Evolutionary conservation across 371 early-diverging fungal species (phyloP), one percentile per base, ranked within the genome.

Genomic region (Mucor velutinosus): DNA sequence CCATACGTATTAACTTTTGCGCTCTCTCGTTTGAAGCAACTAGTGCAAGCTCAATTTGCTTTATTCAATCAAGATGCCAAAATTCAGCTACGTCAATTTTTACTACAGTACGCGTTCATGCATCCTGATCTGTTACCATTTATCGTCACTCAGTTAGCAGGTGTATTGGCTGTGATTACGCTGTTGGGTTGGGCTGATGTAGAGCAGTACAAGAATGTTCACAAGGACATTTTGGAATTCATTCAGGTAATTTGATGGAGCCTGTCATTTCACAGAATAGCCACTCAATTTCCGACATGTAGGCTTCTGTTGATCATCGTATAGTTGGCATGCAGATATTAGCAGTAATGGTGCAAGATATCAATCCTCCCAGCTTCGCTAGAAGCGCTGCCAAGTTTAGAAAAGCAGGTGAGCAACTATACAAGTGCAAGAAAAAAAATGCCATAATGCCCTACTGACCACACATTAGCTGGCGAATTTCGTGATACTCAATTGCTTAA

Each of bases 181-280:
- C 90, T 92, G 67, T 74, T 94, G 15, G 93, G 94, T 7, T 95
- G 96, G 95, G 82, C 88, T 43, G 94, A 93, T 41, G 72, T 87
- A 23, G 84, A 86, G 15, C 90, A 90, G 37, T 94, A 93, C 69
- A 85, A 84, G 41, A 79, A 84, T 29, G 81, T 90, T 0, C 70
- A 91, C 25, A 85, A 85, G 60, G 89, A 90, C 47, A 77, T 93
- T 30, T 69, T 83, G 14, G 87, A 89, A 62, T 92, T 92, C 67
- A 80, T 89, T 39, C 86, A 91, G 79, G 92, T 88, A 76, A 72
- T 7, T 27, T 14, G 33, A 17, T 6, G 1, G 41, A 17, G 41
- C 17, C 17, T 41, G 41, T 41, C 41, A 41, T 17, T 27, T 30
- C 19, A 3, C 27, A 14, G 23, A 27, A 27, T 25, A 60, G 45